Evolutionary conservation across 2,329 filamentous ascomycete species (phyloP), one percentile per base, ranked within the genome.

Genomic region (Lecanicillium sp.): DNA sequence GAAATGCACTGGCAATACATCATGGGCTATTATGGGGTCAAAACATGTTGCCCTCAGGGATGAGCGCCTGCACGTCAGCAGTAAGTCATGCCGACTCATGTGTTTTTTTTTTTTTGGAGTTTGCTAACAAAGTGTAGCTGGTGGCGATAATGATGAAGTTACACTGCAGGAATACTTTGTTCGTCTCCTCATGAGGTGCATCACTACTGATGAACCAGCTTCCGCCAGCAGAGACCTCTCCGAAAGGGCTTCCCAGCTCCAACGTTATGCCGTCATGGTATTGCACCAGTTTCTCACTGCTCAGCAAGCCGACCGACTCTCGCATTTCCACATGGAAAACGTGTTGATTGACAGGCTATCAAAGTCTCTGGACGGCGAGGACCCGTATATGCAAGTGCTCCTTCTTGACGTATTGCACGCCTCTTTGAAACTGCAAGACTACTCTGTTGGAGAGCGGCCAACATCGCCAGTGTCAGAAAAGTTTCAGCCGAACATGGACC

Each of bases 401-500:
- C 63, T 95, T 9, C 72, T 96, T 17, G 84, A 89, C 51, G 79
- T 86, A n/a, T 74, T 89, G 3, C 77, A 84, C 50, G 79, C 80
- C 33, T 72, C 83, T 4, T 68, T 96, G 9, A 87, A 80, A 52
- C 71, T 92, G 30, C 67, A 73, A 30, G 70, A 77, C 35, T 47
- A 59, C 4, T 49, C 59, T 2, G 52, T 58, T 1, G 48, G 54
- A 3, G 68, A 72, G 20, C 48, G 54, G 9, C 66, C 69, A 4
- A 46, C 53, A 4, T 69, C 70, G 0, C 66, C 71, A 3, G 60
- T 53, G 2, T 62, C 59, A 6, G 73, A 78, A 46, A 74, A 70
- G 47, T 61, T 66, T 8, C 53, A 61, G 15, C 50, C 62, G 14
- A 66, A 55, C 36, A 47, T 57, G 9, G 70, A 76, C 30, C 58